Evolutionary conservation across 1,284 basidiomycete genomes (phyloP), one percentile per base, ranked within the genome.

Genomic region (Moesziomyces sp.): DNA sequence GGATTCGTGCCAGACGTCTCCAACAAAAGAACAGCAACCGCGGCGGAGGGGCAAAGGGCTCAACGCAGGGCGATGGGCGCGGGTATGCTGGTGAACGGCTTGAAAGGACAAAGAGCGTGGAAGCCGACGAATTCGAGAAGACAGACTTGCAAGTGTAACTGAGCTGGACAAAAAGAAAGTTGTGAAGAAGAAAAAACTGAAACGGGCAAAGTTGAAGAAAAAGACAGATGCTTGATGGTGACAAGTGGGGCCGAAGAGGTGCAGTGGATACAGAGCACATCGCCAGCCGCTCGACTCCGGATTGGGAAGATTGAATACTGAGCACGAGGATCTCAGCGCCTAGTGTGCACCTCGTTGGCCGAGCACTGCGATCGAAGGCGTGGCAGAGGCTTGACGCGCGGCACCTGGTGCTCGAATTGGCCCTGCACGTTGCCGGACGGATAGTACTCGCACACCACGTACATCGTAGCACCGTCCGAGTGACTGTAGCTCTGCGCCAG

Each of bases 401-500:
- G 61, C 5, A 69, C 62, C 35, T 66, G 59, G 3, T 43, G 19
- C 0, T 63, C 63, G 23, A 63, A 58, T 13, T 59, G 47, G 4
- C 59, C 63, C 19, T 40, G 26, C 28, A 70, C 51, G 46, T 74
- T 70, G 43, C 72, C 72, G 10, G 67, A 48, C 5, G 72, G 72
- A 40, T 63, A 74, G 57, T 74, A 74, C 44, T 64, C 63, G 60
- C 72, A 74, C 23, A 70, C 67, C 34, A 70, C 50, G 24, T 67
- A 74, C 58, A 70, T 62, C 6, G 55, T 52, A 34, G 46, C 40
- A 0, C 46, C 48, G 18, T 49, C 35, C 26, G 26, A 28, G 8
- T 46, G 30, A 10, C 19, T 49, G 49, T 55, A 58, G 30, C 49
- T 52, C 7, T 62, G 47, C 59, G 54, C 47, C 18, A 74, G 66